These are phyloP conservation scores for Pythium sp. DNA, from an alignment of 352 stramenopile genomes.

Conservation along the genomic window DNA sequence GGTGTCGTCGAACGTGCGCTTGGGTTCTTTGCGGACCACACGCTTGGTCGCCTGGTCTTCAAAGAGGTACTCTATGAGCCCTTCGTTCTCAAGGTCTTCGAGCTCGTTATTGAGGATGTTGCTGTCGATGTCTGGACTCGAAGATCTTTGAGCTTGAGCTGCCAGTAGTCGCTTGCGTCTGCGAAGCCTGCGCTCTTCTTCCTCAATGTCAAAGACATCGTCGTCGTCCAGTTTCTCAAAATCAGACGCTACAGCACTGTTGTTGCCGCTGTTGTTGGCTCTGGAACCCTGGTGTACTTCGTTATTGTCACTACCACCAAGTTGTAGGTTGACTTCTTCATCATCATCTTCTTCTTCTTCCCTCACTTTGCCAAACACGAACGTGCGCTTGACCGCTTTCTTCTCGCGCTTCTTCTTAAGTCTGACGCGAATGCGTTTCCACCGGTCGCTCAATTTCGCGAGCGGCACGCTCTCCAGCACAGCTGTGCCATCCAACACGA, in stretches of 20 bases:
- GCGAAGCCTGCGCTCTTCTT: conserved; percentile 23
- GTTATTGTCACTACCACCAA: not conserved
- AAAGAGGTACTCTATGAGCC: conserved; percentile 44
- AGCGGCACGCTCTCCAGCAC: conserved; percentile 49
- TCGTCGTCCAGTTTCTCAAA: conserved; percentile 35
- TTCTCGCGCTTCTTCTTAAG: conserved; percentile 28
- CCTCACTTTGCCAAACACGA: conserved; percentile 41
- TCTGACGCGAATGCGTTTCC: conserved; percentile 54
- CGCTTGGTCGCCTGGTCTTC: conserved; percentile 53
- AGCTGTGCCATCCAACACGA: conserved; percentile 58
- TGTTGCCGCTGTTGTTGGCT: conserved; percentile 1
- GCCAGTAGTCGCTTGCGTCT: not conserved
- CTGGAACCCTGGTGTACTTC: conserved; percentile 5
- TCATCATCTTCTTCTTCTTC: not conserved
- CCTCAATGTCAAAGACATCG: conserved; percentile 30
- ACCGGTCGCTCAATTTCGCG: conserved; percentile 57
- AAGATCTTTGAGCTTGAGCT: not conserved
- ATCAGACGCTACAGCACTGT: conserved; percentile 19
- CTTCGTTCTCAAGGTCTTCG: conserved; percentile 9
- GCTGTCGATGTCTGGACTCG: not conserved
- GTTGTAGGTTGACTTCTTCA: not conserved
- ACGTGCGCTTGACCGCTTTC: conserved; percentile 31
- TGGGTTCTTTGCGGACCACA: conserved; percentile 31
- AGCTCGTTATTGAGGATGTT: not conserved
- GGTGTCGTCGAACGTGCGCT: conserved; percentile 25